Evolutionary conservation across 1,284 basidiomycete genomes (phyloP), one percentile per base, ranked within the genome.

Genomic region (Golubevia sp.): DNA sequence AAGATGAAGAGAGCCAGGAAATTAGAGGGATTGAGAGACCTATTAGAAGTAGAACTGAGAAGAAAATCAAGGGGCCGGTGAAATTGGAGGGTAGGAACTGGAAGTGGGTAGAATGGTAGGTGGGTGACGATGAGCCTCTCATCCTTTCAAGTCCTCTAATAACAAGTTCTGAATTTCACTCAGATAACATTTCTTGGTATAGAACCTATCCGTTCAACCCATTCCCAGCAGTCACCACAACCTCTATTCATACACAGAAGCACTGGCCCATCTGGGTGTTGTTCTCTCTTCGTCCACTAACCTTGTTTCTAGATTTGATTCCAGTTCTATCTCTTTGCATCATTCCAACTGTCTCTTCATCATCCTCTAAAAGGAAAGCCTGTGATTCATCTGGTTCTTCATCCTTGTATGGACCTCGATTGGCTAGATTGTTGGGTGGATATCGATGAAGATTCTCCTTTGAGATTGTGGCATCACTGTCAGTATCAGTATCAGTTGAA

Each of bases 341-440:
- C 20, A 76, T 49, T 1, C 73, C 68, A 2, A 74, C 74, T 44
- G 62, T 44, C 49, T 76, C 73, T 7, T 76, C 73, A 23, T 76
- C 74, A 30, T 76, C 71, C 8, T 2, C 21, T 13, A 13, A 11
- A 1, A 30, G 20, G 6, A 56, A 21, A 27, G 66, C 3, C 15
- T 58, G 61, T 0, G 59, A 20, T 1, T 54, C 61, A 7, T 54
- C 63, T 21, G 59, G 59, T 2, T 61, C 24, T 13, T 62, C 65
- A 18, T 67, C 61, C 2, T 58, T 54, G 8, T 38, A 21, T n/a
- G 34, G 27, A 38, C 23, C 21, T 3, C 20, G 11, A 24, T 49
- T 18, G 6, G 13, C 5, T 5, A 34, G 11, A 11, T 34, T 34
- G 5, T 34, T 34, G 4, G 30, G 30, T 5, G 30, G 30, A 34